Evolutionary conservation across 176 grass and related monocot genomes (phyloP).

Genomic region (Saccharum officinarum): DNA sequence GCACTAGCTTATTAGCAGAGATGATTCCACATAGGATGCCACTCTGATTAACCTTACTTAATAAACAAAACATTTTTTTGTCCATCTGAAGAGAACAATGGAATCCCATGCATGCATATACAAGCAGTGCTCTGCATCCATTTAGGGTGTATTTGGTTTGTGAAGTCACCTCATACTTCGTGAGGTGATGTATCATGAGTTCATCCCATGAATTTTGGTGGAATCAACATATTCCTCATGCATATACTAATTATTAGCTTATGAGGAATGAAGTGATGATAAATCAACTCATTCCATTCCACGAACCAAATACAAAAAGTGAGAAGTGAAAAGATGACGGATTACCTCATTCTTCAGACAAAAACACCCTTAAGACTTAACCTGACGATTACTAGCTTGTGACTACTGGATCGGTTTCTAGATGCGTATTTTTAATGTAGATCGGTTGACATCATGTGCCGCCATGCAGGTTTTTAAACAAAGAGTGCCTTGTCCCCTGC

Average conservation of each 20-base stretch:
- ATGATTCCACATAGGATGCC: constrained; percentile 47
- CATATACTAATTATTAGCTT: no score
- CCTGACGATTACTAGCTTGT: neutral
- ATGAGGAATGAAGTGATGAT: no score
- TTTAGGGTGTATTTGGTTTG: no score
- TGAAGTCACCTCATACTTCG: no score
- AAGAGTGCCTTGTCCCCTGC: constrained; percentile 18
- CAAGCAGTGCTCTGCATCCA: neutral
- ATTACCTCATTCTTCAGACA: no score
- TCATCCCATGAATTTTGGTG: no score
- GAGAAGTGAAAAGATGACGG: no score
- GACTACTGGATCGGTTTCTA: neutral
- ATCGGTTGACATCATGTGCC: constrained; percentile 38
- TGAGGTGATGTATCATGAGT: no score
- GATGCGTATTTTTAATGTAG: neutral
- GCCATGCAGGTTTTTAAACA: neutral
- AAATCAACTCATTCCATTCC: no score
- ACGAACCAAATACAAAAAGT: no score
- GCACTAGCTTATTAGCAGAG: neutral
- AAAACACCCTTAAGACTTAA: neutral
- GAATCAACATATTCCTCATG: no score
- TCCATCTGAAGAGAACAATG: neutral
- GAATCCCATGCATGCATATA: neutral
- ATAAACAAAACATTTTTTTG: neutral
- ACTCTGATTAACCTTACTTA: neutral